These are phyloP conservation scores for Geotrichum europaeum DNA, from an alignment of 1,139 yeast species.

Conservation along the genomic window DNA sequence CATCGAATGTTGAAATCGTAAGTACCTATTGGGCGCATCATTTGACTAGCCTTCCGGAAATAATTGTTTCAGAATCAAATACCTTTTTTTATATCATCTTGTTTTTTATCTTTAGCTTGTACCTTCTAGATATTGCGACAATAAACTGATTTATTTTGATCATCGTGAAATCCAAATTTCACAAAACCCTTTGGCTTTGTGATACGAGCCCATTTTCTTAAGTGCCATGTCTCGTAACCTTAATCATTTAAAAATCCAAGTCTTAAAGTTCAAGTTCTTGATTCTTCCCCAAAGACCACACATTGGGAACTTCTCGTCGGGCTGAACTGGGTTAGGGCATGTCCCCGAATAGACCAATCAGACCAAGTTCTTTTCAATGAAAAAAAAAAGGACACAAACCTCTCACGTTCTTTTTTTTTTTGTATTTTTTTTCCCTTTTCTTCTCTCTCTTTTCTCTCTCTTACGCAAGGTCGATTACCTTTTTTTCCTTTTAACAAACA, in stretches of 20 bases:
- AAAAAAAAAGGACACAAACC: background rate
- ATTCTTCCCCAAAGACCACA: background rate
- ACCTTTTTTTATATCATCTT: too few relatives aligned
- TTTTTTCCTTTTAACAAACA: background rate
- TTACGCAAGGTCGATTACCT: background rate
- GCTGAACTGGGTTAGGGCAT: background rate
- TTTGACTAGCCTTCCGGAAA: too few relatives aligned
- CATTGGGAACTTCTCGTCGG: background rate
- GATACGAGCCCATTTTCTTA: too few relatives aligned
- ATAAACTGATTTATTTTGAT: too few relatives aligned
- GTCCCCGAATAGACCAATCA: background rate
- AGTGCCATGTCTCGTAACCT: too few relatives aligned
- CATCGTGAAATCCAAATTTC: too few relatives aligned
- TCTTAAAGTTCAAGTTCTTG: background rate
- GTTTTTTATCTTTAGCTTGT: too few relatives aligned
- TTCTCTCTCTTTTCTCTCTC: background rate
- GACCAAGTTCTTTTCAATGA: background rate
- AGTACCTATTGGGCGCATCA: too few relatives aligned
- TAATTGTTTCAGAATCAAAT: too few relatives aligned
- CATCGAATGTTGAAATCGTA: too few relatives aligned
- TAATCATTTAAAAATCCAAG: background rate
- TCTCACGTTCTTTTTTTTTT: background rate
- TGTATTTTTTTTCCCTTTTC: background rate
- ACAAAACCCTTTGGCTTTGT: too few relatives aligned
- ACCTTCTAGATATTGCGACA: too few relatives aligned